Percentiles rank a stretch among this genome's conserved stretches.
These are phyloP conservation scores for Talaromyces atroroseus DNA, from an alignment of 2,329 filamentous ascomycete genomes.

Conservation along the genomic window DNA sequence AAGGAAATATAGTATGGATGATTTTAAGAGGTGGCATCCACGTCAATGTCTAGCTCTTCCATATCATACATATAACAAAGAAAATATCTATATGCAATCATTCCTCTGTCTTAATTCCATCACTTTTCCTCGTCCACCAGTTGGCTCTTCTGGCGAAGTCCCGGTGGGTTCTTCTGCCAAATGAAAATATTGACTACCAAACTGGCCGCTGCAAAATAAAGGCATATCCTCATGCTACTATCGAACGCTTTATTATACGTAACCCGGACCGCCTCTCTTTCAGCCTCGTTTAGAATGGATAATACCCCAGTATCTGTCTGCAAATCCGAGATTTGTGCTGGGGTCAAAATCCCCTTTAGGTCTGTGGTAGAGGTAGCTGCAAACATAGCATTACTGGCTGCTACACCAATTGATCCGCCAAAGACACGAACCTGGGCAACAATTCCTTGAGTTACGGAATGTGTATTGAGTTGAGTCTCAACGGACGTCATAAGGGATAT, in stretches of 20 bases:
- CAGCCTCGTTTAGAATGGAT: not conserved
- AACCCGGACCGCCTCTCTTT: not conserved
- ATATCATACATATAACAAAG: not conserved
- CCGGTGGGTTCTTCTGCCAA: not conserved
- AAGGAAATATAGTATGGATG: not conserved
- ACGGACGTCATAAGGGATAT: not conserved
- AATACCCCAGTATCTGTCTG: not conserved
- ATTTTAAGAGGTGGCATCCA: no score
- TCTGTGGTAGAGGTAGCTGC: not conserved
- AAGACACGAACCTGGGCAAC: not conserved
- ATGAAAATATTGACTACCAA: not conserved
- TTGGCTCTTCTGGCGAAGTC: not conserved
- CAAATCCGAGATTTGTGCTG: not conserved
- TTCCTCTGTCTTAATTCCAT: not conserved
- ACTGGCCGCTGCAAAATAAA: not conserved
- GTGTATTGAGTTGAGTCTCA: not conserved
- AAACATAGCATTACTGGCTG: conserved; percentile 2
- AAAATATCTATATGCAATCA: not conserved
- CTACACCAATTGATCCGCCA: conserved; percentile 2
- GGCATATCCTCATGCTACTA: not conserved
- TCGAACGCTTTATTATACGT: conserved; percentile 1
- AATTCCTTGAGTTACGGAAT: conserved; percentile 2
- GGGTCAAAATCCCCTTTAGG: not conserved
- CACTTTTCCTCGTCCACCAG: not conserved
- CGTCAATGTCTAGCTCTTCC: not conserved